Percentiles rank a stretch among this genome's conserved stretches.
phyloP scores from a whole-genome alignment of 768 basidiomycete species.

The Macrolepiota albuminosa region DNA sequence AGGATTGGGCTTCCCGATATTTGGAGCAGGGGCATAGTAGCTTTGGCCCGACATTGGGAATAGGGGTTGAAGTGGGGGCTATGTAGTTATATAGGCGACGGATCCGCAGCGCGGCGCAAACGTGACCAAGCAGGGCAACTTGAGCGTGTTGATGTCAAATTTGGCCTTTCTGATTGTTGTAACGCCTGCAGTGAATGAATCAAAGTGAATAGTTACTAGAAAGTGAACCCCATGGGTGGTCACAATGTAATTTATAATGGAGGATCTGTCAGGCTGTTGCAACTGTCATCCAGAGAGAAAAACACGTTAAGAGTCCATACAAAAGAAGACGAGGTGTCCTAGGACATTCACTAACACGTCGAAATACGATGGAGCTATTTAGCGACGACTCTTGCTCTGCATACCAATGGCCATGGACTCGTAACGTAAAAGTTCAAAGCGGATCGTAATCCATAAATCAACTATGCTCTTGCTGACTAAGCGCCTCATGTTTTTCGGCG shows the following conservation, averaged over 20 bases:
- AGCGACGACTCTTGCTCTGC: not conserved
- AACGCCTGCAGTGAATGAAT: not conserved
- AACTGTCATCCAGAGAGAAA: not conserved
- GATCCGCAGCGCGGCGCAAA: not conserved
- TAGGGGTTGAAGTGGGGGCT: not conserved
- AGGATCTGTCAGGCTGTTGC: not conserved
- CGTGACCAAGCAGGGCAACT: not conserved
- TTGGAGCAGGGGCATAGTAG: not conserved
- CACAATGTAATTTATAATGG: not conserved
- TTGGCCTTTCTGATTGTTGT: not conserved
- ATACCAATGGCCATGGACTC: too few species aligned
- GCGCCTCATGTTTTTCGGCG: conserved; percentile 19
- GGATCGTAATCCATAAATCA: not conserved
- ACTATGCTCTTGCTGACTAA: conserved; percentile 12
- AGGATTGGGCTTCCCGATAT: not conserved
- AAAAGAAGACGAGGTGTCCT: not conserved
- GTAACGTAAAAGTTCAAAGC: not conserved
- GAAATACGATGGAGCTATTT: not conserved
- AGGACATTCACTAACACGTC: not conserved
- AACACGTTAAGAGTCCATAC: not conserved
- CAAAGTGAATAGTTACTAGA: not conserved
- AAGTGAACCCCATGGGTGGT: not conserved
- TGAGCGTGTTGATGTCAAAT: not conserved
- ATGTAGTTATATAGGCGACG: not conserved
- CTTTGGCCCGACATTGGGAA: not conserved